Evolutionary conservation across 306 rosid species (phyloP).

Genomic region (Benincasa hispida): DNA sequence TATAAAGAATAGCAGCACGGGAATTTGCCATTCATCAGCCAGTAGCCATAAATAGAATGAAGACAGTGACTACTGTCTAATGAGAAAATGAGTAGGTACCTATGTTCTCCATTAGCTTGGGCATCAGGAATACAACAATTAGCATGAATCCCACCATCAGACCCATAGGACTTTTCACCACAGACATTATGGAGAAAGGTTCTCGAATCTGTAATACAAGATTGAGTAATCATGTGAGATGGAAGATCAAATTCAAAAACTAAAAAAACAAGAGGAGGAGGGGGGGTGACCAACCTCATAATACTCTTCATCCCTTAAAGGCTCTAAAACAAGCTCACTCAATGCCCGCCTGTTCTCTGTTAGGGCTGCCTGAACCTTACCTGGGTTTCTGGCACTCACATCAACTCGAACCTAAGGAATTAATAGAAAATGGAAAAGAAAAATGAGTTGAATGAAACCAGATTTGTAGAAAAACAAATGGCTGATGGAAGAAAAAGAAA

Average conservation of each 20-base stretch:
- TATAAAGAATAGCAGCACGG: neutral
- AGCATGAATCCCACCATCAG: slow-evolving; percentile 98
- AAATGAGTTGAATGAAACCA: neutral
- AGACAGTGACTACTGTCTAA: neutral
- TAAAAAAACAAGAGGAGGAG: neutral
- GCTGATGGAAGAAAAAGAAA: slow-evolving; percentile 2
- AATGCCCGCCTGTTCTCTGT: slow-evolving; percentile 84
- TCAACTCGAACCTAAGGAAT: slow-evolving; percentile 77
- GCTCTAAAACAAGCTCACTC: slow-evolving; percentile 74
- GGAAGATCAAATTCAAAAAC: neutral
- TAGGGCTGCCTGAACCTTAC: slow-evolving; percentile 91
- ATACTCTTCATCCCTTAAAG: slow-evolving; percentile 66
- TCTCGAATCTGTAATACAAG: slow-evolving; percentile 60
- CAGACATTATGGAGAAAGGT: slow-evolving; percentile 72
- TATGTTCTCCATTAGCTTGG: slow-evolving; percentile 90
- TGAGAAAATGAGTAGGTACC: slow-evolving; percentile 37
- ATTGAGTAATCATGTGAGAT: slow-evolving; percentile 7
- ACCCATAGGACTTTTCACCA: slow-evolving; percentile 98
- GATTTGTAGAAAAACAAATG: neutral
- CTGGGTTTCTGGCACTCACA: slow-evolving; percentile 94
- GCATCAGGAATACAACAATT: slow-evolving; percentile 84
- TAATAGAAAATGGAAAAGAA: slow-evolving; percentile 2
- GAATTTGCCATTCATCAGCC: neutral
- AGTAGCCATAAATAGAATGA: neutral
- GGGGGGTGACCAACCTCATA: slow-evolving; percentile 56